Conservation (phyloP, 305 asterid genomes). For the Fraxinus angustifolia region DNA sequence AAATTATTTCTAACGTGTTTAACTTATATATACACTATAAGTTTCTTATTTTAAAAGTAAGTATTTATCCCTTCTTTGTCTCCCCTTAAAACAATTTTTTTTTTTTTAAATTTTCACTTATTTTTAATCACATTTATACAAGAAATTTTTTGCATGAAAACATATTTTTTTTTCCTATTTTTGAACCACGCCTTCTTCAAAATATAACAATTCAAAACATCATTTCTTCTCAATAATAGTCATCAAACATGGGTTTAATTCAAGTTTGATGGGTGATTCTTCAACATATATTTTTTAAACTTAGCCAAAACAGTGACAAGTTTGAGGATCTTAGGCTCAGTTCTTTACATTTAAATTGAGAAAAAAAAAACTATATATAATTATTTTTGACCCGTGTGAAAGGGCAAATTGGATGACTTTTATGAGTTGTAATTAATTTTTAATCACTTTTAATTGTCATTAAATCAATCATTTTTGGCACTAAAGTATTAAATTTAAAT, state of each 20-base stretch:
- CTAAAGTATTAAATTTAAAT: neutral
- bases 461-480: neutral
- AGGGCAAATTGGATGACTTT: slow-evolving; percentile 11
- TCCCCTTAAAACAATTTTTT: too few relatives aligned
- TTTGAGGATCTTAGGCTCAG: neutral
- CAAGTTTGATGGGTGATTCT: neutral
- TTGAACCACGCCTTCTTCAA: too few relatives aligned
- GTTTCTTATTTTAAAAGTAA: neutral
- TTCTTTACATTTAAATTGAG: neutral
- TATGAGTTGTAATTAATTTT: neutral
- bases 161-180: too few relatives aligned
- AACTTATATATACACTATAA: neutral
- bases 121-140: too few relatives aligned
- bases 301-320: too few relatives aligned
- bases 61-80: neutral
- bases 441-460: neutral
- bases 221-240: too few relatives aligned
- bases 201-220: too few relatives aligned
- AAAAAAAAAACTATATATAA: too few relatives aligned
- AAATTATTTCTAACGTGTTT: too few relatives aligned
- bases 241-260: too few relatives aligned
- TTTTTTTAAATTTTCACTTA: too few relatives aligned
- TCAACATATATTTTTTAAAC: neutral
- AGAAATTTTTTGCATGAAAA: too few relatives aligned
- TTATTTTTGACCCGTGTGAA: neutral